phyloP scores from a whole-genome alignment of 83 land plant species.

The Picea engelmannii region DNA sequence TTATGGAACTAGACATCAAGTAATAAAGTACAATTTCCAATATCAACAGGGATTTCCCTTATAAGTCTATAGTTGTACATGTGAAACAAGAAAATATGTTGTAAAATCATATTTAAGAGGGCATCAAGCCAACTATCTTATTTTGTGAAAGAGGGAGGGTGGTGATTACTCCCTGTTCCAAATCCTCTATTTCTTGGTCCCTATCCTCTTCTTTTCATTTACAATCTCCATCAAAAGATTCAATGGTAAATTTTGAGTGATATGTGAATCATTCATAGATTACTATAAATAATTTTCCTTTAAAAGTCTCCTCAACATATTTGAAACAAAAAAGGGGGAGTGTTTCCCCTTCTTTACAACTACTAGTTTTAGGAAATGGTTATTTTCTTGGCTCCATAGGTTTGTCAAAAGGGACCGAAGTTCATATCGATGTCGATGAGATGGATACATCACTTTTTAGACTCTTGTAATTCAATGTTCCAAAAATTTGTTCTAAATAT shows the following conservation, averaged over 20 bases:
- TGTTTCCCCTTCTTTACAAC: conserved; percentile 29
- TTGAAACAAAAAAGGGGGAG: conserved; percentile 41
- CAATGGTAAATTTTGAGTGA: conserved; percentile 8
- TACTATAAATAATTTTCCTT: conserved; percentile 7
- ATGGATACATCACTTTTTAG: not conserved
- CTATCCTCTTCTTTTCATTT: conserved; percentile 32
- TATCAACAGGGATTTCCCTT: conserved; percentile 15
- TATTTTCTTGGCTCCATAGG: conserved; percentile 11
- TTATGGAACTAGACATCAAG: conserved; percentile 9
- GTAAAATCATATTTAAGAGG: not conserved
- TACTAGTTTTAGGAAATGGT: conserved; percentile 14
- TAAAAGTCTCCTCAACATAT: conserved; percentile 18
- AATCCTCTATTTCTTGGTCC: conserved; percentile 36
- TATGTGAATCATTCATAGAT: conserved; percentile 4
- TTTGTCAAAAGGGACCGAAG: conserved; percentile 1
- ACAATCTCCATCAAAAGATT: conserved; percentile 27
- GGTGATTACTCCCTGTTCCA: conserved; percentile 26
- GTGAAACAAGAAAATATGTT: not conserved
- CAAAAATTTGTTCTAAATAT: not conserved
- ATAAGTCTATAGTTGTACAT: conserved; percentile 6
- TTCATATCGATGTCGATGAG: conserved; percentile 8
- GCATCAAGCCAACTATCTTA: not conserved
- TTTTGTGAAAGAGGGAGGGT: not conserved
- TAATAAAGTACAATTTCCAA: conserved; percentile 23
- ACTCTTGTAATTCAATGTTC: not conserved